phyloP scores from a whole-genome alignment of 2,329 filamentous ascomycete genomes.

The Eutypa lata region DNA sequence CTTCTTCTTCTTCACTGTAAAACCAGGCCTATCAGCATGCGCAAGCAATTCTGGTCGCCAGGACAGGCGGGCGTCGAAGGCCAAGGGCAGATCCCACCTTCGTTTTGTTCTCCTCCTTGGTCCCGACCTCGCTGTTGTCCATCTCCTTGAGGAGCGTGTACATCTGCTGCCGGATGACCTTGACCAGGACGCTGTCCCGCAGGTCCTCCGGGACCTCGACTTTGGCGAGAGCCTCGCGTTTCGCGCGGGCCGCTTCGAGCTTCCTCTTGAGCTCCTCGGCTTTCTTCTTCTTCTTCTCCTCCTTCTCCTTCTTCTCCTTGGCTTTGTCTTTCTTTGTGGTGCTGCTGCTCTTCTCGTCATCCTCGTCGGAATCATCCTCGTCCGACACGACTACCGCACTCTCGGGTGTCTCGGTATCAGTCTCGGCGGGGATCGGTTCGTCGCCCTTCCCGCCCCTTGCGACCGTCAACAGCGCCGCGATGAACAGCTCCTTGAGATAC shows the following conservation, averaged over 20 bases:
- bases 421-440: neutral
- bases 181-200: neutral
- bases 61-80: too few species aligned
- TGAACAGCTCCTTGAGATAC: constrained; percentile 2
- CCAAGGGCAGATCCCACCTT: too few species aligned
- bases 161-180: neutral
- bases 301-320: neutral
- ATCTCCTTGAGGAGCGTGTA: neutral
- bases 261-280: neutral
- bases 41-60: too few species aligned
- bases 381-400: neutral
- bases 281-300: neutral
- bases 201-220: neutral
- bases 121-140: neutral
- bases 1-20: too few species aligned
- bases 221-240: neutral
- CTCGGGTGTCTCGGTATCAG: neutral
- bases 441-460: neutral
- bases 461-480: neutral
- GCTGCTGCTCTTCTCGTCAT: neutral
- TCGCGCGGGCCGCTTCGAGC: neutral
- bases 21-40: too few species aligned
- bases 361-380: neutral
- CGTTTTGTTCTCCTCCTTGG: neutral
- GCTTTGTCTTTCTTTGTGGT: neutral